phyloP scores from a whole-genome alignment of 1,284 basidiomycete genomes.

The Salmacisia buchloeana region DNA sequence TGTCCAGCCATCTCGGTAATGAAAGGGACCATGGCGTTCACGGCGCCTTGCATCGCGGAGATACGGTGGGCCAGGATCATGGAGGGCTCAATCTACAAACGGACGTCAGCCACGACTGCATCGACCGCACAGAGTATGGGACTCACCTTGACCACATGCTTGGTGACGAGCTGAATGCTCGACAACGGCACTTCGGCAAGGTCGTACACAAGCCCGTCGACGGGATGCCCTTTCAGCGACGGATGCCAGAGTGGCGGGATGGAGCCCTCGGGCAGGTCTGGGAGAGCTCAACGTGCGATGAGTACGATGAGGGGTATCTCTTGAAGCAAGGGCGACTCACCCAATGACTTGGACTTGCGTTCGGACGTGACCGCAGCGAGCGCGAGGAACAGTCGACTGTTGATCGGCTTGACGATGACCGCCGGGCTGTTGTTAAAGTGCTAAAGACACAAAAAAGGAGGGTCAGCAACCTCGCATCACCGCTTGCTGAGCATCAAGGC shows the following conservation, averaged over 20 bases:
- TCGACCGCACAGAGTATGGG: background rate
- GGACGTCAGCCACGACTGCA: background rate
- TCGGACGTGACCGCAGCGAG: constrained; percentile 62
- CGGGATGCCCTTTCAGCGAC: constrained; percentile 45
- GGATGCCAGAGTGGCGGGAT: constrained; percentile 60
- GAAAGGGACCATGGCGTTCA: constrained; percentile 18
- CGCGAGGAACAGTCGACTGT: constrained; percentile 62
- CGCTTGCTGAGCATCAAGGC: background rate
- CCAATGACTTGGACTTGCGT: constrained; percentile 56
- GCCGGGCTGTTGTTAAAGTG: constrained; percentile 73
- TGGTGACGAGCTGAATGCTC: constrained; percentile 74
- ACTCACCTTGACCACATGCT: constrained; percentile 61
- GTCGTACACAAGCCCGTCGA: constrained; percentile 65
- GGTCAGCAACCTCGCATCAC: constrained; percentile 2
- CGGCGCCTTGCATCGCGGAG: constrained; percentile 56
- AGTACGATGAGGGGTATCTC: too few relatives aligned
- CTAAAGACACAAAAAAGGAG: constrained; percentile 53
- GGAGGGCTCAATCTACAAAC: constrained; percentile 51
- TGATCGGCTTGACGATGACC: constrained; percentile 69
- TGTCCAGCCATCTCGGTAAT: constrained; percentile 46
- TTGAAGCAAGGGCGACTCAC: constrained; percentile 14
- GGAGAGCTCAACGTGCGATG: too few relatives aligned
- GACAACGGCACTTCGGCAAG: constrained; percentile 63
- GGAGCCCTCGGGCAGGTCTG: constrained; percentile 61
- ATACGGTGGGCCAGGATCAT: constrained; percentile 57